Evolutionary conservation across 768 basidiomycete species (phyloP), one percentile per base, ranked within the genome.

Genomic region (Kwoniella sp.): DNA sequence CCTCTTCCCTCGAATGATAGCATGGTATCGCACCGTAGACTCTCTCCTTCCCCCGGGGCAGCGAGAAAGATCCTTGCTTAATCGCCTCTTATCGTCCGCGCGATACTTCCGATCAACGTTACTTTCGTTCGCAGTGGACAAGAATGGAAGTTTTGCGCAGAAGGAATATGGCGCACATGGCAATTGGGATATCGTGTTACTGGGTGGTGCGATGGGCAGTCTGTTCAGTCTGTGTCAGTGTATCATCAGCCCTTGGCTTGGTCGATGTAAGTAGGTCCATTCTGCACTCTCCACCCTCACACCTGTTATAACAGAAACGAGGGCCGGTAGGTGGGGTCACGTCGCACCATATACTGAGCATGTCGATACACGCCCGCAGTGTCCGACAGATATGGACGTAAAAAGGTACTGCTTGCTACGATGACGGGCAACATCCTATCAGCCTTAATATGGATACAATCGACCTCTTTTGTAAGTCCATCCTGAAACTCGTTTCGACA

Each of bases 361-460:
- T n/a, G n/a, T n/a, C n/a, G n/a, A n/a, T n/a, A n/a, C n/a, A n/a
- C n/a, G n/a, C n/a, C n/a, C n/a, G 79, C 86, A 17, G 83, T 97
- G 29, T 93, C 91, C 38, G 95, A 99, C 82, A 87, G 86, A 75
- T 91, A 92, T 83, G 95, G 95, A 0, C 87, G 95, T 15, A 92
- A 90, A 77, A 87, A 84, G 20, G 83, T 98, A 22, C 85, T 99
- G 1, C 84, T 99, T 47, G 75, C 87, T 30, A 91, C 89, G 1
- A 96, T 99, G 94, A 82, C 90, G 60, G 95, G 95, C 25, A 99
- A 99, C 78, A 87, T 98, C 13, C 79, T 92, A 23, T 94, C 92
- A n/a, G 93, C 92, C 1, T 70, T 90, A 70, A 93, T 92, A 50
- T 96, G 93, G 93, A 85, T 94, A 52, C 86, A 89, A 74, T 92